Evolutionary conservation across 441 rosid genomes (phyloP).

Genomic region (Jatropha multifida): DNA sequence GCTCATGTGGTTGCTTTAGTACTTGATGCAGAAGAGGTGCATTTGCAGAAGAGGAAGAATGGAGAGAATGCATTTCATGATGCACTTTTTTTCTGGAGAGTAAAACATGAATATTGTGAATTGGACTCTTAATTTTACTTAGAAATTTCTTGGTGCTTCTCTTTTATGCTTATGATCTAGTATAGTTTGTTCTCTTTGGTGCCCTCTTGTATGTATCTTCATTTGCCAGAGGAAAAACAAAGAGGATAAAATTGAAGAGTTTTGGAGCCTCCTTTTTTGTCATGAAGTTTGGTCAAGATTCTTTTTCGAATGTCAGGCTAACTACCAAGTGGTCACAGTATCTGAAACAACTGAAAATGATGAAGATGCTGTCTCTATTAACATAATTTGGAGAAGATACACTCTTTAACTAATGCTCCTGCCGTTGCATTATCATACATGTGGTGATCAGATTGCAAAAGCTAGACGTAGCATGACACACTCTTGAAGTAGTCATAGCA

Average conservation of each 20-base stretch:
- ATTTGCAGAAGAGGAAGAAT: constrained; percentile 41
- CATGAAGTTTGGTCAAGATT: not conserved
- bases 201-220: not conserved
- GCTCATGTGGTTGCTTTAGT: constrained; percentile 92
- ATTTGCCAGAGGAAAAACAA: not conserved
- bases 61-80: not conserved
- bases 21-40: constrained; percentile 68
- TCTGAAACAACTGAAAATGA: not conserved
- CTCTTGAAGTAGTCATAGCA: constrained; percentile 88
- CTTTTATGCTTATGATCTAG: not conserved
- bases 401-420: constrained; percentile 13
- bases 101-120: not conserved
- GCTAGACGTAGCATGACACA: constrained; percentile 82
- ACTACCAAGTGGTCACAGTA: not conserved
- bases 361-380: not conserved
- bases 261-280: not conserved
- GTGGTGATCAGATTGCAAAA: constrained; percentile 57
- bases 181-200: not conserved
- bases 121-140: not conserved
- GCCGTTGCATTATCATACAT: constrained; percentile 7
- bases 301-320: not conserved
- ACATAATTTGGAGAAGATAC: not conserved
- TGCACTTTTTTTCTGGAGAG: not conserved
- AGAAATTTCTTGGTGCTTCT: constrained; percentile 7
- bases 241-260: not conserved